Percentiles rank a stretch among this genome's conserved stretches.
Conservation (phyloP, 1,284 basidiomycete species). For the Cryptococcus sp. region DNA sequence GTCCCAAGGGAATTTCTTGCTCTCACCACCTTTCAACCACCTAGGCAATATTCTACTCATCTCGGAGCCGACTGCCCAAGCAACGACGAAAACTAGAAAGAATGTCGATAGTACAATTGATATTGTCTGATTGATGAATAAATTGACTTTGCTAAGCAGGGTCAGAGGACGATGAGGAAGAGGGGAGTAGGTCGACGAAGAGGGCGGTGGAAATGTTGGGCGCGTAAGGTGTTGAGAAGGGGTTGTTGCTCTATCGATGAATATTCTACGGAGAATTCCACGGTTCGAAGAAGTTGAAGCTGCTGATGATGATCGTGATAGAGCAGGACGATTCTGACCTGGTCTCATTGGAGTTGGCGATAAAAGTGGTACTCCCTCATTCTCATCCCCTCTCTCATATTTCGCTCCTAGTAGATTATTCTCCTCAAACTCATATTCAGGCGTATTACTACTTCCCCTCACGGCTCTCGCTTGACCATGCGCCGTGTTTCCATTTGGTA, state of each 20-base stretch:
- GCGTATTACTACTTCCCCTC: conserved; percentile 29
- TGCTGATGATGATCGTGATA: conserved; percentile 30
- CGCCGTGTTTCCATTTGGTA: conserved; percentile 37
- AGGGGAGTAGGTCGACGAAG: conserved; percentile 42
- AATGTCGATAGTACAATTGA: conserved; percentile 53
- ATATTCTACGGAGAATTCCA: conserved; percentile 41
- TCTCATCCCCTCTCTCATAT: conserved; percentile 4
- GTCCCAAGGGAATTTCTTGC: conserved; percentile 53
- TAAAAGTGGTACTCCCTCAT: conserved; percentile 22
- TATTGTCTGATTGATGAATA: conserved; percentile 51
- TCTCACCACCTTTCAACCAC: conserved; percentile 30
- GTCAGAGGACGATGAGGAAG: conserved; percentile 33
- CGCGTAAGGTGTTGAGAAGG: conserved; percentile 45
- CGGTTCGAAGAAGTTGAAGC: conserved; percentile 24
- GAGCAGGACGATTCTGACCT: conserved; percentile 5
- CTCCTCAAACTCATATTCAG: conserved; percentile 36
- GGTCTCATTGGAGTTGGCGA: conserved; percentile 21
- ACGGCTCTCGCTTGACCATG: conserved; percentile 39
- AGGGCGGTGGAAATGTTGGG: conserved; percentile 48
- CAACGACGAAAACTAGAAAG: conserved; percentile 51
- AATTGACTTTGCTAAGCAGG: conserved; percentile 32
- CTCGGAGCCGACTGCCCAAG: conserved; percentile 46
- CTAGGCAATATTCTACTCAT: conserved; percentile 32
- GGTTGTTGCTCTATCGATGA: conserved; percentile 44
- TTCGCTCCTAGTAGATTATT: neutral